A percentile compares a stretch with the other conserved stretches of the same genome.
Evolutionary conservation across 1,139 yeast genomes (phyloP).

Genomic region (Nakaseomyces bracarensis): DNA sequence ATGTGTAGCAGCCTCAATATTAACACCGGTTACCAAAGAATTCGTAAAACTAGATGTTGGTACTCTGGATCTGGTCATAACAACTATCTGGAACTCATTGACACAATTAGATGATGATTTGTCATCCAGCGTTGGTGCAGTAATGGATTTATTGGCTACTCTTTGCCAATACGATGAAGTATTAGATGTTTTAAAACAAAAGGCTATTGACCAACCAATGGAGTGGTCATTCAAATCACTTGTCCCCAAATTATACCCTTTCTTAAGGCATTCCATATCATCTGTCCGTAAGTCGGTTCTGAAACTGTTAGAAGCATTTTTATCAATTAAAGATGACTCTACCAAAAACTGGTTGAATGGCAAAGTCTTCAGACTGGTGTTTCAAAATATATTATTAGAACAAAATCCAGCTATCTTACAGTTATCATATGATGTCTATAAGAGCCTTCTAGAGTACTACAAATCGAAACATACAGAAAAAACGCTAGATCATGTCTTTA

Average conservation of each 20-base stretch:
- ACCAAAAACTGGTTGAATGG: conserved; percentile 76
- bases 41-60: conserved; percentile 61
- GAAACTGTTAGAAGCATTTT: conserved; percentile 69
- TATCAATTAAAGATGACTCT: conserved; percentile 55
- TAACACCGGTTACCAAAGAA: conserved; percentile 80
- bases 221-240: conserved; percentile 58
- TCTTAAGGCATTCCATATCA: conserved; percentile 85
- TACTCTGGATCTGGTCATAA: conserved; percentile 55
- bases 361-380: conserved; percentile 61
- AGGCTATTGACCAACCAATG: conserved; percentile 40
- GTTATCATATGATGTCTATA: conserved; percentile 58
- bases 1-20: conserved; percentile 90
- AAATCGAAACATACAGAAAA: conserved; percentile 32
- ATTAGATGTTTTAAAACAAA: conserved; percentile 55
- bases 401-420: conserved; percentile 68
- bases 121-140: conserved; percentile 91
- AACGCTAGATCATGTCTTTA: conserved; percentile 42
- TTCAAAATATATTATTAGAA: conserved; percentile 83
- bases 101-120: conserved; percentile 82
- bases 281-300: conserved; percentile 87
- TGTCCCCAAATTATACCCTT: conserved; percentile 90
- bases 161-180: conserved; percentile 78
- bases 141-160: conserved; percentile 87
- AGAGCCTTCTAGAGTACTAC: conserved; percentile 45
- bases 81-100: conserved; percentile 82